Percentiles rank a stretch among this genome's conserved stretches.
These are phyloP conservation scores for Yamadazyma siamensis DNA, from an alignment of 1,139 yeast genomes.

Conservation along the genomic window DNA sequence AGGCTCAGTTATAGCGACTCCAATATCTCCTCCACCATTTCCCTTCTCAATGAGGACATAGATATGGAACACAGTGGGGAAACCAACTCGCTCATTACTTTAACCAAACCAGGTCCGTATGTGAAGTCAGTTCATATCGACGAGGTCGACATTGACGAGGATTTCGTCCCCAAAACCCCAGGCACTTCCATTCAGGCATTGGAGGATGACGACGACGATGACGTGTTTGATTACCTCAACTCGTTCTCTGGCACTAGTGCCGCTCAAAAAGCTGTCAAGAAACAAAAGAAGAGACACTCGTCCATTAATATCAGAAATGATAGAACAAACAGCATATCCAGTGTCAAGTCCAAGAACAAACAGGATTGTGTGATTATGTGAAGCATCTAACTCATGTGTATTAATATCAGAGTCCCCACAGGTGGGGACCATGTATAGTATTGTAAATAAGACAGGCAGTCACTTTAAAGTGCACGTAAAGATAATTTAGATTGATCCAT, in stretches of 20 bases:
- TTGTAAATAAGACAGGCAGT: not conserved
- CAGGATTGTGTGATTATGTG: conserved; percentile 13
- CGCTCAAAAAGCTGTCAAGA: conserved; percentile 1
- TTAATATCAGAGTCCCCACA: not conserved
- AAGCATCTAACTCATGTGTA: not conserved
- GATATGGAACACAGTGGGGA: conserved; percentile 6
- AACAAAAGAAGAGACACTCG: conserved; percentile 7
- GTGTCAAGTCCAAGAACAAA: conserved; percentile 1
- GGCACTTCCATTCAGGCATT: not conserved
- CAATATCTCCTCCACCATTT: conserved; percentile 7
- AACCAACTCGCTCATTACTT: conserved; percentile 2
- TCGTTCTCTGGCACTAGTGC: conserved; percentile 10
- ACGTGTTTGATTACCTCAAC: conserved; percentile 12
- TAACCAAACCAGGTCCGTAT: conserved; percentile 1
- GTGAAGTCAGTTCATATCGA: conserved; percentile 8
- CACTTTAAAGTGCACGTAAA: too few species aligned
- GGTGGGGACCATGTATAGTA: not conserved
- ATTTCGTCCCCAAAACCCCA: not conserved
- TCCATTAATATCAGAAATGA: conserved; percentile 5
- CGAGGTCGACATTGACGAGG: conserved; percentile 5
- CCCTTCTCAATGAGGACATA: conserved; percentile 7
- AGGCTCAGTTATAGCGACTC: conserved; percentile 10
- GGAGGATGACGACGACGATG: conserved; percentile 9
- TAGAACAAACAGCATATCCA: conserved; percentile 2
- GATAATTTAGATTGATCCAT: too few species aligned